These are phyloP conservation scores for Populus hybrid DNA, from an alignment of 441 rosid species.

Conservation along the genomic window DNA sequence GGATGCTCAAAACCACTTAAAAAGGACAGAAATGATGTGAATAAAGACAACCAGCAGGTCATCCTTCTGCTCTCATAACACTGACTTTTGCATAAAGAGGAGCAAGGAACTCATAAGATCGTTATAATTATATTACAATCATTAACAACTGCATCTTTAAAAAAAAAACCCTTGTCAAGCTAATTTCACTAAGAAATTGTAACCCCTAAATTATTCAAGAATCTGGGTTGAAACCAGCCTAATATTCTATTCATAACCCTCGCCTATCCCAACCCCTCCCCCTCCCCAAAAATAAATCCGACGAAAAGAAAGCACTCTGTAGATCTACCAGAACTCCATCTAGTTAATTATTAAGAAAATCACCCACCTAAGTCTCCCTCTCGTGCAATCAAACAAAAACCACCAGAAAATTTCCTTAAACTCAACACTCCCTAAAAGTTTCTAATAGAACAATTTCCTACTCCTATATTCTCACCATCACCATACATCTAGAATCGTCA, in stretches of 20 bases:
- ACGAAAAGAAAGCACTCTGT: neutral
- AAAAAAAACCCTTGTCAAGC: neutral
- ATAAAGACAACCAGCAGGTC: neutral
- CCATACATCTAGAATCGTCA: too few relatives aligned
- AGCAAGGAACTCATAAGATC: neutral
- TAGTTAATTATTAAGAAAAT: neutral
- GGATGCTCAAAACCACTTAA: conserved; percentile 8
- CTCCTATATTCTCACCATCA: too few relatives aligned
- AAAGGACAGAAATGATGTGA: neutral
- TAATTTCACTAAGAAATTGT: neutral
- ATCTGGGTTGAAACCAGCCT: neutral
- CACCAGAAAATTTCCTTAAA: too few relatives aligned
- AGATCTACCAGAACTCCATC: neutral
- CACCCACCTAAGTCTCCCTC: too few relatives aligned
- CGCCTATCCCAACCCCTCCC: neutral
- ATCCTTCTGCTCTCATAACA: neutral
- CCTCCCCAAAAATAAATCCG: neutral
- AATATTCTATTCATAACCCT: neutral
- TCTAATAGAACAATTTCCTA: too few relatives aligned
- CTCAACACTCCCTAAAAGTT: neutral
- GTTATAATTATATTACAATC: too few relatives aligned
- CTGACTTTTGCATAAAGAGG: neutral
- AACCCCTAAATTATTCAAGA: neutral
- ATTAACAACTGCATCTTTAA: neutral
- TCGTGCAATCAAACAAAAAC: too few relatives aligned